Conservation (phyloP, 805 yeast genomes). For the Ogataea minuta region DNA sequence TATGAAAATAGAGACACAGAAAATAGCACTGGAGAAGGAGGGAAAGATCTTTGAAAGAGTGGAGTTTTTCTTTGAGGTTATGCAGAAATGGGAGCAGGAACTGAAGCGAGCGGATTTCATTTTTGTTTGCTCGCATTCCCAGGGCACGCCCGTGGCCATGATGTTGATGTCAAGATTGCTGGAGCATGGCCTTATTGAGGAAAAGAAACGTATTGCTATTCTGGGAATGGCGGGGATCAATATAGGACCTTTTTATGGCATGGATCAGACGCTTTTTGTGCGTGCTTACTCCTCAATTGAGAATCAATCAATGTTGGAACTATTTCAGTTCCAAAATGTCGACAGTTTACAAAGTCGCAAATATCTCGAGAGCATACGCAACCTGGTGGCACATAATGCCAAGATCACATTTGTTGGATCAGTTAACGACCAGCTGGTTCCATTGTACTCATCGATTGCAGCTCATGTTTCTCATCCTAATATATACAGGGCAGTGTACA, state of each 20-base stretch:
- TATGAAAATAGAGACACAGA: conserved; percentile 60
- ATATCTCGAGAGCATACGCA: conserved; percentile 63
- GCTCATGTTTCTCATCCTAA: conserved; percentile 85
- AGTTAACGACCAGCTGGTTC: conserved; percentile 90
- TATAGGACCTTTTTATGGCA: conserved; percentile 90
- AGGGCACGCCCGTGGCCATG: conserved; percentile 90
- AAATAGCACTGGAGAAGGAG: conserved; percentile 90
- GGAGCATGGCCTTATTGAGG: conserved; percentile 50
- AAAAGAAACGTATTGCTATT: conserved; percentile 56
- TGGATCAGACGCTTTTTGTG: conserved; percentile 78
- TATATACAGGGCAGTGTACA: conserved; percentile 82
- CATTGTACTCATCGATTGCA: conserved; percentile 84
- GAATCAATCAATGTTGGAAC: conserved; percentile 77
- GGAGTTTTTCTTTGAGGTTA: conserved; percentile 68
- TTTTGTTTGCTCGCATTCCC: conserved; percentile 93
- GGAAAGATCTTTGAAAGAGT: conserved; percentile 89
- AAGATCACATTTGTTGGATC: conserved; percentile 85
- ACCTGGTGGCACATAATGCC: conserved; percentile 64
- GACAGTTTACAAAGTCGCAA: conserved; percentile 69
- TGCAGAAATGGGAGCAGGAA: conserved; percentile 59
- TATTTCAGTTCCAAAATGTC: conserved; percentile 83
- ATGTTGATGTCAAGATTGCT: conserved; percentile 73
- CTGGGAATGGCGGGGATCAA: conserved; percentile 95
- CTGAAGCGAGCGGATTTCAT: conserved; percentile 66
- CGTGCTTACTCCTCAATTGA: conserved; percentile 90